Base-by-base conservation (phyloP, 202 grass and related monocot genomes). In the Schoenoplectus triqueter region DNA sequence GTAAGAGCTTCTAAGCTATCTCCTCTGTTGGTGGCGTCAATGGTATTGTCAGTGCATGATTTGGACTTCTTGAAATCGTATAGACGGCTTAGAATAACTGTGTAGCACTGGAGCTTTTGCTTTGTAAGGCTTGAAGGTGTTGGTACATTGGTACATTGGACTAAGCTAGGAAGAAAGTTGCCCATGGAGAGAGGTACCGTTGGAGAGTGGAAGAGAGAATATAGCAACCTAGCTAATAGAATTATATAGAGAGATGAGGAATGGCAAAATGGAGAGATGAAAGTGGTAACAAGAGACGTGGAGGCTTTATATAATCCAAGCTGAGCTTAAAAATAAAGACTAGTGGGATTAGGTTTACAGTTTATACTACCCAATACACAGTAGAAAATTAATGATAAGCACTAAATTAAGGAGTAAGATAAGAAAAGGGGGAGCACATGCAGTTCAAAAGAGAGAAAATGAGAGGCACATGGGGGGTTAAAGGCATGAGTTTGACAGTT, bases 151-250 rank as follows among this genome's bases (percentile, higher is more conserved):
- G 89, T 9, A 69, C 86, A 82, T 11, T 89, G 90, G 40, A 80
- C 88, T 82, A 97, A 78, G 90, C 94, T 92, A 14, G 94, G 92
- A 46, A 92, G 59, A 65, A 88, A 81, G 74, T 97, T 94, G 22
- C 94, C 94, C 94, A 97, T 92, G 19, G 68, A 55, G 44, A 73
- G 14, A n/a, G 59, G 46, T 54, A 74, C 47, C 17, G 7, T 21
- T 40, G 31, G 31, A 78, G 57, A 18, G 73, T 71, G 65, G 41
- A 7, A 57, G 61, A 79, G 57, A 42, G 83, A 44, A 10, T 59
- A 18, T 2, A 3, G 54, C 8, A 57, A 68, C 7, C 78, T 41
- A 66, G 10, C 65, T 67, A 67, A 67, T 41, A 31, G 31, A 31
- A 31, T 31, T 31, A 31, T 67, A 59, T 4, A 4, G 67, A 72